Conservation (phyloP, 345 rosid genomes). For the Cardiospermum halicacabum region DNA sequence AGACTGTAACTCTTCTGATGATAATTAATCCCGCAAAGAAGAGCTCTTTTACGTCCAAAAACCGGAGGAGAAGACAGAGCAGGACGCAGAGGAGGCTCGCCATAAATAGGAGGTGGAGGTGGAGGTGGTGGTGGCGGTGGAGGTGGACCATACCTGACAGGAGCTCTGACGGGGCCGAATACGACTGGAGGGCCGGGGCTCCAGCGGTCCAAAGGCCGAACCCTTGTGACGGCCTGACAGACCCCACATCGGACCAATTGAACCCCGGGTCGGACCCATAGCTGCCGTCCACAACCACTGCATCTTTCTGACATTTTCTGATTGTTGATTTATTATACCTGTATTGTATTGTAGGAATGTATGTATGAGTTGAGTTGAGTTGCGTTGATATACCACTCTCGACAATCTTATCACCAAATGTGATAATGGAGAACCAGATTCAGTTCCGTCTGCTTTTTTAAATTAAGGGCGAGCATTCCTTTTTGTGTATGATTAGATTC, state of each 20-base stretch:
- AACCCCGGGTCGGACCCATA: constrained; percentile 38
- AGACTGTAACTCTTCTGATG: constrained; percentile 32
- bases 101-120: neutral
- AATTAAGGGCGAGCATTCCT: neutral
- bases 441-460: neutral
- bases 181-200: constrained; percentile 19
- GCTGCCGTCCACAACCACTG: constrained; percentile 41
- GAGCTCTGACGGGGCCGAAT: neutral
- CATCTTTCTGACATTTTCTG: constrained; percentile 50
- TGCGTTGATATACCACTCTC: neutral
- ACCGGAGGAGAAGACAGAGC: constrained; percentile 12
- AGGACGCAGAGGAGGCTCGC: constrained; percentile 18
- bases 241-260: constrained; percentile 31
- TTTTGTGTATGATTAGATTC: neutral
- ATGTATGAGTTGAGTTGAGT: neutral
- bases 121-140: constrained; percentile 9
- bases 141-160: constrained; percentile 1
- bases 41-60: constrained; percentile 44
- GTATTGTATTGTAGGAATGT: too few relatives aligned
- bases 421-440: neutral
- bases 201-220: constrained; percentile 18
- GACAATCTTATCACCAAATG: neutral
- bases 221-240: constrained; percentile 39
- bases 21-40: constrained; percentile 53
- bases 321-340: neutral